These are phyloP conservation scores for Hymenoscyphus occultus DNA, from an alignment of 2,329 filamentous ascomycete species.

Conservation along the genomic window DNA sequence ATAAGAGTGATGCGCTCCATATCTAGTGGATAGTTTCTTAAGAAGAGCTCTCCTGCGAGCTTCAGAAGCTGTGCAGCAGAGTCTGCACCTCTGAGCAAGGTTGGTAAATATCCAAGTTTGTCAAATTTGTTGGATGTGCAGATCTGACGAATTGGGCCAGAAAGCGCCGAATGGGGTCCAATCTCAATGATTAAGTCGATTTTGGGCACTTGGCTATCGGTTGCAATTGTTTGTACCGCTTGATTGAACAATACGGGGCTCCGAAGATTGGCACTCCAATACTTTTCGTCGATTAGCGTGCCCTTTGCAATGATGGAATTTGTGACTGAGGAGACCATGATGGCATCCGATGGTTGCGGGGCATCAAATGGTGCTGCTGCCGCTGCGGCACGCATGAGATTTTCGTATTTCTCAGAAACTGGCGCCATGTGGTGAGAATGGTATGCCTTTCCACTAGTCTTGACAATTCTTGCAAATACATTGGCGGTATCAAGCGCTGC, in stretches of 20 bases:
- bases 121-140: conserved; percentile 32
- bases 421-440: conserved; percentile 37
- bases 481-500: background rate
- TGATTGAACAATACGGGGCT: conserved; percentile 42
- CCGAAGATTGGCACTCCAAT: conserved; percentile 46
- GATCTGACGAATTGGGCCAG: conserved; percentile 5
- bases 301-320: background rate
- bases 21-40: no score
- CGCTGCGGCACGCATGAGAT: background rate
- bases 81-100: background rate
- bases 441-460: conserved; percentile 40
- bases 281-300: conserved; percentile 24
- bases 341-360: background rate
- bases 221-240: conserved; percentile 5
- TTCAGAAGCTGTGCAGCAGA: no score
- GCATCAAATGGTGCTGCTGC: background rate
- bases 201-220: background rate
- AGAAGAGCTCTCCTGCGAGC: no score
- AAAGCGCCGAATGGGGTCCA: conserved; percentile 15
- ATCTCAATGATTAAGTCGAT: conserved; percentile 14
- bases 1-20: no score
- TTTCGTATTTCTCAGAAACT: conserved; percentile 26
- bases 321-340: background rate
- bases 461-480: background rate
- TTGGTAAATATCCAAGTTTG: conserved; percentile 24